phyloP scores from a whole-genome alignment of 2,329 filamentous ascomycete species.

The Cylindrodendrum hubeiense region DNA sequence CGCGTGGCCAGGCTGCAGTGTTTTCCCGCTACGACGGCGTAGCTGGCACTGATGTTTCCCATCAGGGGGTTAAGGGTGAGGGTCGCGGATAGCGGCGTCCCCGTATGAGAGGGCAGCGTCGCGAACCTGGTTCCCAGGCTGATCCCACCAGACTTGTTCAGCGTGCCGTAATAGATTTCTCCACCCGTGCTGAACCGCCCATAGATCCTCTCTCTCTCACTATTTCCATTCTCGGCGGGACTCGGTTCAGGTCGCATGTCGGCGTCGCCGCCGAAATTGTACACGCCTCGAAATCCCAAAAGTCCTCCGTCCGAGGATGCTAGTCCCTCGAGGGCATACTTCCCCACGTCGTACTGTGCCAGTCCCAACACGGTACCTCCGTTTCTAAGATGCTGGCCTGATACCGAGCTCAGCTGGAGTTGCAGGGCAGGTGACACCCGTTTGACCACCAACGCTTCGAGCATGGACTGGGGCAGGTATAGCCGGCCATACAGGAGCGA shows the following conservation, averaged over 20 bases:
- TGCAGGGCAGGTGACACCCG: constrained; percentile 83
- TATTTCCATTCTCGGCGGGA: constrained; percentile 37
- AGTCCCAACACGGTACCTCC: constrained; percentile 81
- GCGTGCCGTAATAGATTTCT: constrained; percentile 93
- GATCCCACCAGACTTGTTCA: constrained; percentile 94
- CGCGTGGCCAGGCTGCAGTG: constrained; percentile 88
- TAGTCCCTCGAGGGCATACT: constrained; percentile 89
- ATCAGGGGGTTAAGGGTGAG: constrained; percentile 94
- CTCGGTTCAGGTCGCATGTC: constrained; percentile 43
- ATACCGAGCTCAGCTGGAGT: constrained; percentile 83
- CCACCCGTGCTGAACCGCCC: constrained; percentile 91
- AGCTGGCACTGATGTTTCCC: constrained; percentile 91
- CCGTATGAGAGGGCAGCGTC: constrained; percentile 82
- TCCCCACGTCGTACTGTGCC: constrained; percentile 85
- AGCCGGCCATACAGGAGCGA: constrained; percentile 81
- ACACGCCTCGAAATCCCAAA: constrained; percentile 87
- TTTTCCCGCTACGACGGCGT: constrained; percentile 88
- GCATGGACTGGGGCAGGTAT: constrained; percentile 84
- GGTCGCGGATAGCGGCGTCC: constrained; percentile 93
- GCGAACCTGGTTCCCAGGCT: constrained; percentile 91
- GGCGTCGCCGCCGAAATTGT: constrained; percentile 90
- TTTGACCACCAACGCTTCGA: constrained; percentile 88
- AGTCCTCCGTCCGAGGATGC: constrained; percentile 94
- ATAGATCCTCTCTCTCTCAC: constrained; percentile 72
- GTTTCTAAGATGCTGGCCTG: constrained; percentile 76